Evolutionary conservation across 108 stramenopile species (phyloP), one percentile per base, ranked within the genome.

Genomic region (Cyclotella choctawhatcheeana): DNA sequence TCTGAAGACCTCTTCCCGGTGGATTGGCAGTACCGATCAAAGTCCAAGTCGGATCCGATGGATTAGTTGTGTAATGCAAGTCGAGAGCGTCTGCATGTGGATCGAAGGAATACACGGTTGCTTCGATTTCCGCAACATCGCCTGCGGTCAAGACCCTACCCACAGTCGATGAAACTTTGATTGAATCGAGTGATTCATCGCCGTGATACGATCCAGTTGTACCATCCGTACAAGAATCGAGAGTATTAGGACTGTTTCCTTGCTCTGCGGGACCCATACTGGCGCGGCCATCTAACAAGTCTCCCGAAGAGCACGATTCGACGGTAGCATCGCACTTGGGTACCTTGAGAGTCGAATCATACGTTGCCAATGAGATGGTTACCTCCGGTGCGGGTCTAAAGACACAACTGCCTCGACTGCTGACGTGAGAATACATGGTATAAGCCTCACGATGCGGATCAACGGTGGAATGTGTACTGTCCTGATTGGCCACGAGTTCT

Each of bases 111-210:
- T 59, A 61, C 2, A 75, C 74, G 25, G 5, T 1, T 3, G 55
- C 66, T 33, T 58, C 55, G 30, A 75, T 61, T 69, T 69, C 43
- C 2, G 51, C 74, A 16, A 24, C 32, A 25, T 32, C 24, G 29
- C 67, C 74, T 25, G 20, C 74, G 25, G 26, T 26, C 24, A 75
- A 27, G 16, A 27, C 1, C 17, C 44, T 55, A 35, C 74, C 74
- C 21, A 37, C 55, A 14, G 35, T 5, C 6, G 74, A 64, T 12
- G 58, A 44, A 6, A 75, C 30, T 24, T 47, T 67, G 29, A 75
- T 58, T 27, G 12, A 1, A n/a, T 75, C 74, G 26, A 75, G 30
- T 14, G 67, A 75, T 52, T 75, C 74, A 20, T 75, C 74, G 8
- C 16, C 2, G 16, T 61, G 24, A n/a, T 75, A 75, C 14, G 65